A percentile compares a stretch with the other conserved stretches of the same genome.
phyloP scores from a whole-genome alignment of 1,139 yeast species.

The Lodderomyces metapsilosis region DNA sequence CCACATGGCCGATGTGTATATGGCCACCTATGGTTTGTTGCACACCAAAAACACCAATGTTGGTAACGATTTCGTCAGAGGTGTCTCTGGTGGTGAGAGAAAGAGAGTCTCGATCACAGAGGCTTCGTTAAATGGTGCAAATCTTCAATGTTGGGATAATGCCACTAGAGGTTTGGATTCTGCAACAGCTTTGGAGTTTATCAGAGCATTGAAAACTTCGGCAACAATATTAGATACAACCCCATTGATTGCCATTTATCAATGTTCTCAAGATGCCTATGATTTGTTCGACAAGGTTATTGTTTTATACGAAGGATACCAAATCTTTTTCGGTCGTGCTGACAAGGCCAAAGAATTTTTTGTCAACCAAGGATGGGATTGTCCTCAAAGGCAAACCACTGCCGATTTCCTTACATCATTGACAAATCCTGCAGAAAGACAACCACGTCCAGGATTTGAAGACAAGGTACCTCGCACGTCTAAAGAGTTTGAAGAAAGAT shows the following conservation, averaged over 20 bases:
- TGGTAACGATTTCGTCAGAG: conserved; percentile 36
- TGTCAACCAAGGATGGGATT: conserved; percentile 68
- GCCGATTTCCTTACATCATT: conserved; percentile 78
- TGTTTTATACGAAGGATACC: conserved; percentile 75
- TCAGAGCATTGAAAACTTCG: conserved; percentile 61
- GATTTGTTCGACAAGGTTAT: conserved; percentile 69
- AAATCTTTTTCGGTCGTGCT: conserved; percentile 70
- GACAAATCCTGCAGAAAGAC: conserved; percentile 68
- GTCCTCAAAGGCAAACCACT: conserved; percentile 76
- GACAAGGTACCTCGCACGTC: conserved; percentile 24
- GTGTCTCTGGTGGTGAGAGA: conserved; percentile 46
- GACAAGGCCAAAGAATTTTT: conserved; percentile 45
- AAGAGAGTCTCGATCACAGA: conserved; percentile 48
- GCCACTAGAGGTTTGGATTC: conserved; percentile 63
- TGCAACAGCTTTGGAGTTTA: conserved; percentile 67
- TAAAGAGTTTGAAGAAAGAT: conserved; percentile 22
- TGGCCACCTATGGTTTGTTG: conserved; percentile 42
- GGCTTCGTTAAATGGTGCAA: conserved; percentile 35
- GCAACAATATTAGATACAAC: conserved; percentile 59
- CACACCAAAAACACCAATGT: conserved; percentile 35
- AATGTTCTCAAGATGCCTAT: conserved; percentile 79
- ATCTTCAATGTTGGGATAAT: conserved; percentile 58
- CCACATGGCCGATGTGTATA: conserved; percentile 41
- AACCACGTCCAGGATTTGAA: conserved; percentile 47
- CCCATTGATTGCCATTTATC: conserved; percentile 76